These are phyloP conservation scores for Sarcomyxa edulis DNA, from an alignment of 768 basidiomycete species.

Conservation along the genomic window DNA sequence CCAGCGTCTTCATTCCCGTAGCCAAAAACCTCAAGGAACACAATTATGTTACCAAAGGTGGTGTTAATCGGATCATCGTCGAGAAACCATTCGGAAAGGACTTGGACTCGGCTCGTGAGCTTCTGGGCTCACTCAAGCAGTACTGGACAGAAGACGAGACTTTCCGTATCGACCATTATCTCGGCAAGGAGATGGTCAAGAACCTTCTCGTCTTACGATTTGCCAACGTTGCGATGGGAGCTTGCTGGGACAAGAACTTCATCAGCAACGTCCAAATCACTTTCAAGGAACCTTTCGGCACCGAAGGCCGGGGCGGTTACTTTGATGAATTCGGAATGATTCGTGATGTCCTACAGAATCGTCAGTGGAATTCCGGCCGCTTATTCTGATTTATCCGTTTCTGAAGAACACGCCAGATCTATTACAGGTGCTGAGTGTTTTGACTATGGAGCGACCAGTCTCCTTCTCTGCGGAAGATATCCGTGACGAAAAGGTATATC, in stretches of 20 bases:
- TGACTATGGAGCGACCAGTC: slow-evolving; percentile 98
- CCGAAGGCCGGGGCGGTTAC: slow-evolving; percentile 99
- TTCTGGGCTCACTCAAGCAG: slow-evolving; percentile 74
- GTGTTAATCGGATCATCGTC: slow-evolving; percentile 88
- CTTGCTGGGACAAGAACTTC: slow-evolving; percentile 93
- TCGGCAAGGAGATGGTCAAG: slow-evolving; percentile 99
- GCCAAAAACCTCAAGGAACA: slow-evolving; percentile 76
- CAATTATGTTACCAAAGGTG: slow-evolving; percentile 64
- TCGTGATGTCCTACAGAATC: slow-evolving; percentile 96
- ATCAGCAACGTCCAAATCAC: slow-evolving; percentile 98
- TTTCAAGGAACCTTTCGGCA: slow-evolving; percentile 99
- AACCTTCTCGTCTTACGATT: slow-evolving; percentile 95
- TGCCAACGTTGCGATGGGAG: slow-evolving; percentile 85
- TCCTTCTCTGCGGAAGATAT: slow-evolving; percentile 97
- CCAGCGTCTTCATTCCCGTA: slow-evolving; percentile 92
- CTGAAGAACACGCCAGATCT: slow-evolving; percentile 54
- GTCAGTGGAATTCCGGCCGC: slow-evolving; percentile 49
- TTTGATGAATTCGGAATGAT: slow-evolving; percentile 99
- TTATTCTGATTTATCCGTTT: slow-evolving; percentile 3
- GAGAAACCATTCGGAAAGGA: slow-evolving; percentile 99
- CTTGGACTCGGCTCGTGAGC: slow-evolving; percentile 72
- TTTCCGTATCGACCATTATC: slow-evolving; percentile 98
- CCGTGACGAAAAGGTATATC: slow-evolving; percentile 91
- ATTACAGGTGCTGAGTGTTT: slow-evolving; percentile 87
- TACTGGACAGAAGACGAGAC: slow-evolving; percentile 97